phyloP scores from a whole-genome alignment of 257 asterid species.

The Plantago elongata region DNA sequence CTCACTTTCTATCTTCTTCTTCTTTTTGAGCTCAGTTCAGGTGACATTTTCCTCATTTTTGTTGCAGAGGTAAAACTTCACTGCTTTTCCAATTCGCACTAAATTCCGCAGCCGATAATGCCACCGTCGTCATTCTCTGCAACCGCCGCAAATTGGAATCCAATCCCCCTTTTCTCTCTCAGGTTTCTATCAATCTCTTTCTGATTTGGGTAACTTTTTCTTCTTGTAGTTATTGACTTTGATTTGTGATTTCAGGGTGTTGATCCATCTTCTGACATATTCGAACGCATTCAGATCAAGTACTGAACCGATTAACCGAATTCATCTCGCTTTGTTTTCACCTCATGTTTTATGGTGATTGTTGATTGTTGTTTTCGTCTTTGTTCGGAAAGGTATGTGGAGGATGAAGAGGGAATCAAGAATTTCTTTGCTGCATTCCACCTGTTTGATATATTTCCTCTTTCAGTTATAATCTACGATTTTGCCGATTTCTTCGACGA shows the following conservation, averaged over 20 bases:
- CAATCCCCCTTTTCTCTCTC: slow-evolving; percentile 75
- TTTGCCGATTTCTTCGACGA: slow-evolving; percentile 70
- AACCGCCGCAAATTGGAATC: slow-evolving; percentile 51
- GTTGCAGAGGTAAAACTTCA: slow-evolving; percentile 81
- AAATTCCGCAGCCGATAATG: slow-evolving; percentile 42
- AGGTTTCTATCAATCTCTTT: slow-evolving; percentile 30
- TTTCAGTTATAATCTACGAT: slow-evolving; percentile 63
- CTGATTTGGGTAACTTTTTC: neutral
- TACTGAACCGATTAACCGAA: slow-evolving; percentile 20
- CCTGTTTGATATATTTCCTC: slow-evolving; percentile 52
- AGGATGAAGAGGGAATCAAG: slow-evolving; percentile 75
- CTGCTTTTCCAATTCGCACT: slow-evolving; percentile 81
- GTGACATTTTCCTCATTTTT: slow-evolving; percentile 6
- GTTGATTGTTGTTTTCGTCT: neutral
- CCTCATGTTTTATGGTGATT: neutral
- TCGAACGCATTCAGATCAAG: slow-evolving; percentile 66
- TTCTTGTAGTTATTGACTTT: neutral
- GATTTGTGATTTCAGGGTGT: slow-evolving; percentile 37
- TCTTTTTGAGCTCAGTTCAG: neutral
- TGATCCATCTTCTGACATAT: slow-evolving; percentile 65
- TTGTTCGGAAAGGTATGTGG: slow-evolving; percentile 54
- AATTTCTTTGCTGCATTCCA: slow-evolving; percentile 88
- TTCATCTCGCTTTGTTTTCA: neutral
- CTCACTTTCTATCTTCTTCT: neutral
- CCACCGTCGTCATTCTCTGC: slow-evolving; percentile 64